Percentiles rank a stretch among this genome's conserved stretches.
Evolutionary conservation across 2,329 filamentous ascomycete species (phyloP).

Genomic region (Pseudogymnoascus sp.): DNA sequence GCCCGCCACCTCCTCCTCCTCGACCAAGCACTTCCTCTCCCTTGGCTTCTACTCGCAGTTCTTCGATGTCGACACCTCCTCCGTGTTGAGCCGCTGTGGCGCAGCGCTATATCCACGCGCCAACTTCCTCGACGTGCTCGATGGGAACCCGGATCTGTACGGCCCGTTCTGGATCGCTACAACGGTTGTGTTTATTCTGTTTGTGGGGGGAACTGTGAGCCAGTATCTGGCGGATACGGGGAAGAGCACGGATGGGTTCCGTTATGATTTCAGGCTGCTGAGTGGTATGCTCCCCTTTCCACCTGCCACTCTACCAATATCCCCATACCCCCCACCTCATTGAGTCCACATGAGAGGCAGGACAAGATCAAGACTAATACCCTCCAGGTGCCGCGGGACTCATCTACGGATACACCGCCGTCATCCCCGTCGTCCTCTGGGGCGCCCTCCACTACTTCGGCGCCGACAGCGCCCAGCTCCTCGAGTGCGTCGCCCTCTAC

Average conservation of each 20-base stretch:
- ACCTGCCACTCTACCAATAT: not conserved
- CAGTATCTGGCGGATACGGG: slow-evolving; percentile 68
- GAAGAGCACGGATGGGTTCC: slow-evolving; percentile 59
- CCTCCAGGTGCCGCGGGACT: slow-evolving; percentile 69
- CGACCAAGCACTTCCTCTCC: slow-evolving; percentile 87
- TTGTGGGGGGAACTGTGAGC: slow-evolving; percentile 89
- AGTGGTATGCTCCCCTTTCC: slow-evolving; percentile 50
- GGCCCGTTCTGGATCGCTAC: slow-evolving; percentile 98
- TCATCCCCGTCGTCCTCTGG: slow-evolving; percentile 81
- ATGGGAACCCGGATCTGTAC: slow-evolving; percentile 94
- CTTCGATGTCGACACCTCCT: slow-evolving; percentile 94
- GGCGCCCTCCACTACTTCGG: slow-evolving; percentile 90
- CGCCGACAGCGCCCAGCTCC: slow-evolving; percentile 81
- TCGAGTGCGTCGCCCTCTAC: slow-evolving; percentile 94
- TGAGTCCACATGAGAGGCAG: not conserved
- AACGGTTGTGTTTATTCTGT: slow-evolving; percentile 90
- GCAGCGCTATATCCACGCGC: slow-evolving; percentile 82
- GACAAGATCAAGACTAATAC: slow-evolving; percentile 8
- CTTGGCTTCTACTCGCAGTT: slow-evolving; percentile 93
- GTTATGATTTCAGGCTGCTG: slow-evolving; percentile 83
- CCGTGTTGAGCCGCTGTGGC: slow-evolving; percentile 79
- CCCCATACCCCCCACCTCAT: not conserved
- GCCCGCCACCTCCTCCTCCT: slow-evolving; percentile 46
- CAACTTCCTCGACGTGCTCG: slow-evolving; percentile 94
- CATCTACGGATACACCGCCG: slow-evolving; percentile 87